Evolutionary conservation across 192 early-diverging fungal species (phyloP).

Genomic region (Lobosporangium transversale): DNA sequence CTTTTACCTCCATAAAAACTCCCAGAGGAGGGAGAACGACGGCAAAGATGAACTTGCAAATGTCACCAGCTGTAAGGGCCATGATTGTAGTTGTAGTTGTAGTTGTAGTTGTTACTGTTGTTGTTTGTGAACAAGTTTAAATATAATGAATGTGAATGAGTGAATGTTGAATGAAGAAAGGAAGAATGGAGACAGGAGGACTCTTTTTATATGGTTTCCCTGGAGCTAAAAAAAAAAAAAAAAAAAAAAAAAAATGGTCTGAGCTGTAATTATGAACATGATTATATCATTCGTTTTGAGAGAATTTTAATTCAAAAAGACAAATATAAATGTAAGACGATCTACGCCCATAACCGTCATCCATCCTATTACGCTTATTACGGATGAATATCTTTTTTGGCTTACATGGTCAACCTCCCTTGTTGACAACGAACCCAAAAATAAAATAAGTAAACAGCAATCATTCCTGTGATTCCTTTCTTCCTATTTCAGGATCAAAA

Average conservation of each 20-base stretch:
- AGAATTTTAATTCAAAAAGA: no score
- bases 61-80: constrained; percentile 58
- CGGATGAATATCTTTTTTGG: no score
- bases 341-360: no score
- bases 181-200: neutral
- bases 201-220: neutral
- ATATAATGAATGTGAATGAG: neutral
- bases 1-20: constrained; percentile 53
- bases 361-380: no score
- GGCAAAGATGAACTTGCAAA: constrained; percentile 62
- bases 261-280: no score
- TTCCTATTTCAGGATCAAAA: neutral
- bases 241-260: no score
- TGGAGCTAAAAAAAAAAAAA: neutral
- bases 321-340: no score
- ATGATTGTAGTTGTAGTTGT: constrained; percentile 18
- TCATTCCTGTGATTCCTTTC: no score
- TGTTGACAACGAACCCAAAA: no score
- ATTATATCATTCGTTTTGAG: no score
- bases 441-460: no score
- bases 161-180: neutral
- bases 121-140: neutral
- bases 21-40: constrained; percentile 62
- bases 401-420: no score
- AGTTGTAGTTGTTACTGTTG: neutral